phyloP scores from a whole-genome alignment of 2,329 filamentous ascomycete species.

The Sarocladiaceae sp. region DNA sequence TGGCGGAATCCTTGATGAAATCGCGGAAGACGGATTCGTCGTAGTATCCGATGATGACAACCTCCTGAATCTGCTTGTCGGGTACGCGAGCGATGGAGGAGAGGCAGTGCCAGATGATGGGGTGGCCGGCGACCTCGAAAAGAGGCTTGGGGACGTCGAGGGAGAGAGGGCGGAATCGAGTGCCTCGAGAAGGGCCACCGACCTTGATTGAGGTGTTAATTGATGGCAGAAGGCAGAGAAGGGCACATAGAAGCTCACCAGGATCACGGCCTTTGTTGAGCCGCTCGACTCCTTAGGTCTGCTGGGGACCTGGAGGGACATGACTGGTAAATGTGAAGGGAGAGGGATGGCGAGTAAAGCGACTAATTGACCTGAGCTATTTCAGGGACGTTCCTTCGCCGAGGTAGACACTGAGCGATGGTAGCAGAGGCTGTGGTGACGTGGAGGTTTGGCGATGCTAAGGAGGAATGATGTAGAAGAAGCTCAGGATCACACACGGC shows the following conservation, averaged over 20 bases:
- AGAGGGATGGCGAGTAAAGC: not conserved
- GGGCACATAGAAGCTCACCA: no score
- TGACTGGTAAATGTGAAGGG: conserved; percentile 20
- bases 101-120: conserved; percentile 97
- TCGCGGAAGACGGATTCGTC: conserved; percentile 95
- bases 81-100: conserved; percentile 85
- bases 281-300: conserved; percentile 38
- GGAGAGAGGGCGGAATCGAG: conserved; percentile 87
- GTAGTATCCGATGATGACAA: conserved; percentile 98
- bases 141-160: conserved; percentile 97
- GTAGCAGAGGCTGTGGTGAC: no score
- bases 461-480: no score
- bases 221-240: conserved; percentile 9
- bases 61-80: conserved; percentile 75
- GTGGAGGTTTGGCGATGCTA: no score
- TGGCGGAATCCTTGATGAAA: conserved; percentile 87
- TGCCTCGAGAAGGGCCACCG: conserved; percentile 90
- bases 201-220: conserved; percentile 53
- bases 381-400: no score
- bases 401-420: no score
- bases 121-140: conserved; percentile 96
- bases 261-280: conserved; percentile 87
- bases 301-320: conserved; percentile 52
- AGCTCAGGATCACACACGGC: no score
- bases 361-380: no score